Base-by-base conservation (phyloP, 108 stramenopile genomes). In the Cyclotella choctawhatcheeana region DNA sequence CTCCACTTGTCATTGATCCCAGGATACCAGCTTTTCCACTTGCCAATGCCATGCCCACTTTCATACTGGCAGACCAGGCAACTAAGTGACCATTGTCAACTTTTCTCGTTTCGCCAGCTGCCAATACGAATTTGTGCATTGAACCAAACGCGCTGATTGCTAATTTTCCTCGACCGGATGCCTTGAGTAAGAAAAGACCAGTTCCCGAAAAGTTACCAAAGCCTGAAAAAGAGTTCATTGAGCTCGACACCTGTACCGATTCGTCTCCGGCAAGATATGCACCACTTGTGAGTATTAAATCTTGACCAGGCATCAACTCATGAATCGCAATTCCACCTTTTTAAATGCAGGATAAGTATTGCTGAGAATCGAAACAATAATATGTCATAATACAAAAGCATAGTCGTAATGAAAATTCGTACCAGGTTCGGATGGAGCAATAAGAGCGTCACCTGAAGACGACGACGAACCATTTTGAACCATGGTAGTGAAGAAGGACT, bases 21-120 rank as follows among this genome's bases (percentile, higher is more conserved):
- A 48, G 4, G 12, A 66, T 32, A 30, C 65, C 65, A 52, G 14
- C 25, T 52, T 26, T 32, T 2, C 25, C 48, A 66, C 65, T 66
- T 21, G 65, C 65, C 14, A 66, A n/a, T n/a, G 8, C 31, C 45
- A 66, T 52, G 24, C 20, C n/a, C 5, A 24, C 29, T 52, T 66
- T 66, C 65, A 66, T 66, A 2, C 27, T 30, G 29, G 65, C 65
- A 6, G 65, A 45, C 65, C 65, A 66, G n/a, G 65, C 65, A 27
- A 66, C 65, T 7, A 66, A 16, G 29, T 66, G 65, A 31, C 65
- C 65, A 66, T 66, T 66, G 29, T 66, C 65, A 16, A 66, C 50
- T 2, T 22, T 52, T 25, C 65, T 22, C 16, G 27, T 27, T 29
- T 66, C 65, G 13, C 65, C 65, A 6, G 20, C 4, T 52, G 26